Evolutionary conservation across 768 basidiomycete species (phyloP), one percentile per base, ranked within the genome.

Genomic region (Coprinopsis cinerea): DNA sequence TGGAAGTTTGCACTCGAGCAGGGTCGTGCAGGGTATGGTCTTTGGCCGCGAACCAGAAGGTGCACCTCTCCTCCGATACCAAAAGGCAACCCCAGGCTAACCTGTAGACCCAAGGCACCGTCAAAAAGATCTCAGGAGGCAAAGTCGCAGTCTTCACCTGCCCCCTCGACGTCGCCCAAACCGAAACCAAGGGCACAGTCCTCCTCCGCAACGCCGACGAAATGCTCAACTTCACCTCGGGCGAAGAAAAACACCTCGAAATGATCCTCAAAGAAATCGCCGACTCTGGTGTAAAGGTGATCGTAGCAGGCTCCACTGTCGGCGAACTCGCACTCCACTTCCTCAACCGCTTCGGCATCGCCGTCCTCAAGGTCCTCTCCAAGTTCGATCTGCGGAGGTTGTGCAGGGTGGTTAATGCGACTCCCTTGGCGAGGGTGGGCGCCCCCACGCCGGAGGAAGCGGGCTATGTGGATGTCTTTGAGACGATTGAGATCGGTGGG

Each of bases 241-340:
- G 92, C 15, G 96, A 99, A 68, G 96, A 99, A 69, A 85, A 94
- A 66, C 93, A 97, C 61, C 75, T 96, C 45, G 94, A 97, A 75
- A 93, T 89, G 92, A 93, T 94, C 64, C 82, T 98, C 76, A 87
- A 92, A 73, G 95, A 98, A 70, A 92, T 99, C 56, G 91, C 93
- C 3, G 92, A 94, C 59, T 85, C 94, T 2, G 96, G 95, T 36
- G 85, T 99, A 59, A 90, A 87, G 63, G 78, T 97, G 56, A 83
- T 99, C 74, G 79, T 99, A 55, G 95, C 92, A 13, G 96, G 96
- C 17, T 87, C 92, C 7, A 81, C 82, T 35, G 79, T 99, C 55
- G 95, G 94, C 57, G 96, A 99, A 62, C 89, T 99, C 49, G 92
- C 94, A 1, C 74, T 96, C 52, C 96, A 99, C 70, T 99, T 93